Percentiles rank a stretch among this genome's conserved stretches.
phyloP scores from a whole-genome alignment of 2,329 filamentous ascomycete genomes.

The Diaporthe amygdali region DNA sequence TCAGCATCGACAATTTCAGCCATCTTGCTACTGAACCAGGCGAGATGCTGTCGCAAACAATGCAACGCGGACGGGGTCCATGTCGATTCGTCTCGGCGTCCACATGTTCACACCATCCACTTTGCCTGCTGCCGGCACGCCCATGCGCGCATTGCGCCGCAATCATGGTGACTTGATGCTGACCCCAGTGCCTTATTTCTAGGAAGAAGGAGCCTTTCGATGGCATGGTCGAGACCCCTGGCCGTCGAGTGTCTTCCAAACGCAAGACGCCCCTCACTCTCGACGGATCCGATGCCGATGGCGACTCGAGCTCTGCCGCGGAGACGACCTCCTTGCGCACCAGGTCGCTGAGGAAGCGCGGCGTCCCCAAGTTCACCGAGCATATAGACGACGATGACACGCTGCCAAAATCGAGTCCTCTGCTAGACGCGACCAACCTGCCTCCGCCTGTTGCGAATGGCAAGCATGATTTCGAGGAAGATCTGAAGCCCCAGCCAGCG shows the following conservation, averaged over 20 bases:
- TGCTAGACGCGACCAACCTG: constrained; percentile 29
- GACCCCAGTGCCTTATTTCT: neutral
- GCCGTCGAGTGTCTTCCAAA: constrained; percentile 48
- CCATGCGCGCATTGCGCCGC: neutral
- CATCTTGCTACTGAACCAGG: neutral
- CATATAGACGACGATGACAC: constrained; percentile 51
- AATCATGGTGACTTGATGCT: neutral
- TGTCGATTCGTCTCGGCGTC: neutral
- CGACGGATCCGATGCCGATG: constrained; percentile 52
- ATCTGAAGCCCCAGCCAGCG: neutral
- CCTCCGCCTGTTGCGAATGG: neutral
- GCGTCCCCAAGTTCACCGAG: constrained; percentile 54
- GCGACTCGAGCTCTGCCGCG: constrained; percentile 53
- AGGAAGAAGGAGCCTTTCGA: constrained; percentile 68
- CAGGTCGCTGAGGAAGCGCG: constrained; percentile 48
- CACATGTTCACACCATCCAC: neutral
- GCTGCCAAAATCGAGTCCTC: constrained; percentile 31
- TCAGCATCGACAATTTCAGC: neutral
- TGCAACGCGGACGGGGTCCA: neutral
- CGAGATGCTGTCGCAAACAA: neutral
- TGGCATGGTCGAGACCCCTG: constrained; percentile 65
- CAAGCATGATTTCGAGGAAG: neutral
- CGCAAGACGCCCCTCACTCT: constrained; percentile 55
- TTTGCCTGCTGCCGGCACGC: neutral
- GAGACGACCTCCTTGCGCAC: constrained; percentile 42